A percentile compares a stretch with the other conserved stretches of the same genome.
phyloP scores from a whole-genome alignment of 2,329 filamentous ascomycete genomes.

The Drechmeria coniospora region DNA sequence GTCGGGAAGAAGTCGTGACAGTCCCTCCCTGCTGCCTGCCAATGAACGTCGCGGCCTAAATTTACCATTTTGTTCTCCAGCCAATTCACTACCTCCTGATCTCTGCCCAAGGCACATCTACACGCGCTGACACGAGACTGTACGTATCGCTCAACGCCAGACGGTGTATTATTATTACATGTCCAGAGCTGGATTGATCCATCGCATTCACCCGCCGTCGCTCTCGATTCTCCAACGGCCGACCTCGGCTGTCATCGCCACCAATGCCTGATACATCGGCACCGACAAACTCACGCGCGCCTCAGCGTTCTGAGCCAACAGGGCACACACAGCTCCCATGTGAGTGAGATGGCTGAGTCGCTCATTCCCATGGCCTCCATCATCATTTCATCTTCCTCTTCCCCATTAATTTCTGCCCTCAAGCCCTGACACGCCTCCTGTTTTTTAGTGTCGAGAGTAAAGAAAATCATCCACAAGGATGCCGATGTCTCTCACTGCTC shows the following conservation, averaged over 20 bases:
- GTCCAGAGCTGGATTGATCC: too few species aligned
- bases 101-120: too few species aligned
- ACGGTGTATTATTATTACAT: too few species aligned
- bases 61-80: too few species aligned
- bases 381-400: not conserved
- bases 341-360: constrained; percentile 29
- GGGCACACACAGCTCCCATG: constrained; percentile 74
- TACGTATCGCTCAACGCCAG: too few species aligned
- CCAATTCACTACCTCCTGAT: too few species aligned
- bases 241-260: constrained; percentile 5
- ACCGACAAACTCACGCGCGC: constrained; percentile 67
- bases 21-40: too few species aligned
- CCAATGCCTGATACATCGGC: constrained; percentile 95
- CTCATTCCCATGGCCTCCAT: constrained; percentile 5
- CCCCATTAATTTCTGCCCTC: not conserved
- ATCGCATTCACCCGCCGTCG: too few species aligned
- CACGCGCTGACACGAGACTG: too few species aligned
- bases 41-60: too few species aligned
- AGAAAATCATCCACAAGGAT: constrained; percentile 86
- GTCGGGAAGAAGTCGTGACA: too few species aligned
- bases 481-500: constrained; percentile 75
- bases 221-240: too few species aligned
- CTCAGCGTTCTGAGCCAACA: constrained; percentile 65
- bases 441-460: constrained; percentile 93
- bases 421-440: not conserved